Evolutionary conservation across 108 stramenopile species (phyloP).

Genomic region (Nitzschia sp.): DNA sequence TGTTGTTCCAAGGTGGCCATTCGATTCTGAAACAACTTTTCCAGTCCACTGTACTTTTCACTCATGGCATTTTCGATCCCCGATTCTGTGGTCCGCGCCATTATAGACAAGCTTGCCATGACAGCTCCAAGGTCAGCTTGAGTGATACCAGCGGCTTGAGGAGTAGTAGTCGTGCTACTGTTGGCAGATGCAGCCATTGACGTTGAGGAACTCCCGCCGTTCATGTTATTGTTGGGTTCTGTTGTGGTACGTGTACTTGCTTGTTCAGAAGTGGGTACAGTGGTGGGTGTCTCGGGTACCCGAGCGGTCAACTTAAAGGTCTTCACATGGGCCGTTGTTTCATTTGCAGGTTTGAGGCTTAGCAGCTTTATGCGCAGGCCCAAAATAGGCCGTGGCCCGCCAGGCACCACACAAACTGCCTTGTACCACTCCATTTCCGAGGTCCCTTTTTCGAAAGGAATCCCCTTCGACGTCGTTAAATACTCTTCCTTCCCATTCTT

Average conservation of each 20-base stretch:
- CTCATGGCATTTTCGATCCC: conserved; percentile 17
- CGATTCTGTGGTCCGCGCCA: conserved; percentile 31
- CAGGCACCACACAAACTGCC: conserved; percentile 43
- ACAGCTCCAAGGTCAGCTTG: conserved; percentile 38
- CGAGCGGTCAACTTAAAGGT: conserved; percentile 35
- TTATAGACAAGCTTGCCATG: conserved; percentile 42
- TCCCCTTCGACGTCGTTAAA: conserved; percentile 38
- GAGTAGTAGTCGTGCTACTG: background rate
- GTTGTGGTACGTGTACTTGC: background rate
- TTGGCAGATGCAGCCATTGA: background rate
- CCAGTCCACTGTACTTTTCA: conserved; percentile 10
- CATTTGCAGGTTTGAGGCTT: background rate
- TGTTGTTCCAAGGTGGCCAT: conserved; percentile 10
- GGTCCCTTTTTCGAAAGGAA: conserved; percentile 18
- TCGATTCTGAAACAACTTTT: background rate
- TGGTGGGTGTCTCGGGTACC: conserved; percentile 18
- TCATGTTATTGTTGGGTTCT: background rate
- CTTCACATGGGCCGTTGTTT: background rate
- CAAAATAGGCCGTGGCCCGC: conserved; percentile 33
- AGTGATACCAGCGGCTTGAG: background rate
- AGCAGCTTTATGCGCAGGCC: conserved; percentile 18
- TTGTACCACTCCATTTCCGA: conserved; percentile 20
- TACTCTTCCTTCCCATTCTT: conserved; percentile 31
- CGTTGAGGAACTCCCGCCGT: background rate
- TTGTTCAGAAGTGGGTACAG: background rate